Evolutionary conservation across 2,329 filamentous ascomycete species (phyloP).

Genomic region (Colletotrichum tofieldiae): DNA sequence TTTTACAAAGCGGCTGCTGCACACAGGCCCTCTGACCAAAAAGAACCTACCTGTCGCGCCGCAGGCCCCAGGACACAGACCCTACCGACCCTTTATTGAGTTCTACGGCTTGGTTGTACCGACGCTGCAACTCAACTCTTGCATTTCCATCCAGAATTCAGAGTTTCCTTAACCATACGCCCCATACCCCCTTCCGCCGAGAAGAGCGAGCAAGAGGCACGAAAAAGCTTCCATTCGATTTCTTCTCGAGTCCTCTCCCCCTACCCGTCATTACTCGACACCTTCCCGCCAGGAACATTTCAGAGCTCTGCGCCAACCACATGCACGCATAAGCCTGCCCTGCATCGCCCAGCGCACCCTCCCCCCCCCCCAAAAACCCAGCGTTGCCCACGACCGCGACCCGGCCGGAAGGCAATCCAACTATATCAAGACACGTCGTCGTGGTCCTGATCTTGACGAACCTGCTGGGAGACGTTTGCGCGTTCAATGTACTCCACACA

Average conservation of each 20-base stretch:
- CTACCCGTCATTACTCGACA: slow-evolving; percentile 38
- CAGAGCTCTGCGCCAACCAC: slow-evolving; percentile 62
- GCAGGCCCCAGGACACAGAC: slow-evolving; percentile 38
- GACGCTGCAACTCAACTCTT: slow-evolving; percentile 40
- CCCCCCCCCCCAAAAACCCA: slow-evolving; percentile 47
- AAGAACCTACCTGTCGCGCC: slow-evolving; percentile 35
- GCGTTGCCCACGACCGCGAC: slow-evolving; percentile 51
- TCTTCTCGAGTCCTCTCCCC: slow-evolving; percentile 29
- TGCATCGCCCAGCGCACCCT: slow-evolving; percentile 61
- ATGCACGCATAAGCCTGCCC: slow-evolving; percentile 64
- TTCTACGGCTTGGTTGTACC: slow-evolving; percentile 42
- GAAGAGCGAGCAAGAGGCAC: slow-evolving; percentile 26
- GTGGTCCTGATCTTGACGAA: slow-evolving; percentile 60
- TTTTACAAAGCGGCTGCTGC: slow-evolving; percentile 28
- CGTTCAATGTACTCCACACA: slow-evolving; percentile 70
- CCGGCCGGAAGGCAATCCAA: slow-evolving; percentile 61
- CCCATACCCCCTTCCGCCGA: slow-evolving; percentile 28
- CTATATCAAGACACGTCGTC: slow-evolving; percentile 76
- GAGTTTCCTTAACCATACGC: slow-evolving; percentile 39
- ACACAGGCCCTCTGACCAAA: slow-evolving; percentile 38
- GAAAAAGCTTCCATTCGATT: slow-evolving; percentile 42
- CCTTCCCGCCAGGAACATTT: slow-evolving; percentile 37
- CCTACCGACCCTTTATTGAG: slow-evolving; percentile 34
- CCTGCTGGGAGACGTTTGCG: slow-evolving; percentile 53
- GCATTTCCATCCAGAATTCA: slow-evolving; percentile 41